Evolutionary conservation across 257 asterid genomes (phyloP).

Genomic region (Cynanchum wilfordii): DNA sequence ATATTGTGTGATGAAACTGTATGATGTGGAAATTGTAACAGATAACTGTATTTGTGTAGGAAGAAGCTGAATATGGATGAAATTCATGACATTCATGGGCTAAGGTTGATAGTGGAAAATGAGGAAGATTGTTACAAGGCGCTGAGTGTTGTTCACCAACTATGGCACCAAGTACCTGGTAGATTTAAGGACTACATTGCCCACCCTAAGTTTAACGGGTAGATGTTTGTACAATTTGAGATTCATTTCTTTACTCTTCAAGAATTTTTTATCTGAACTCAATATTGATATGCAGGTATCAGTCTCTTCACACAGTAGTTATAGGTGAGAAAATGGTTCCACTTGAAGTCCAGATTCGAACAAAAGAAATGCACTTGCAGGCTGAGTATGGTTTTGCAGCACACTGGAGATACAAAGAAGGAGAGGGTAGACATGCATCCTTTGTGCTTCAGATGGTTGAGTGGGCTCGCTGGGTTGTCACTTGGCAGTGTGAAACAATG

Average conservation of each 20-base stretch:
- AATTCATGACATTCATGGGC: slow-evolving; percentile 86
- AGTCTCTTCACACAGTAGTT: slow-evolving; percentile 86
- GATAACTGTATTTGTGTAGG: slow-evolving; percentile 35
- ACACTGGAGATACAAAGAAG: slow-evolving; percentile 98
- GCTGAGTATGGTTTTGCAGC: slow-evolving; percentile 99
- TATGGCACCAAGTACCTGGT: slow-evolving; percentile 84
- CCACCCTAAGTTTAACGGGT: slow-evolving; percentile 85
- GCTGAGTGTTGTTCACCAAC: slow-evolving; percentile 56
- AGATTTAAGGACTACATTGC: slow-evolving; percentile 84
- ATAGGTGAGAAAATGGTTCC: slow-evolving; percentile 68
- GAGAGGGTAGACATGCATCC: slow-evolving; percentile 67
- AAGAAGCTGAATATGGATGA: slow-evolving; percentile 85
- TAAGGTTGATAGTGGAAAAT: slow-evolving; percentile 79
- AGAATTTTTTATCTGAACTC: slow-evolving; percentile 15
- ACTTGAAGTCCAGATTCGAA: slow-evolving; percentile 89
- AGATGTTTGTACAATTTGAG: slow-evolving; percentile 19
- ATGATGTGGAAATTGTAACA: background rate
- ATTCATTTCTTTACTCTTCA: background rate
- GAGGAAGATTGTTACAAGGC: slow-evolving; percentile 93
- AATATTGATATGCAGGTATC: slow-evolving; percentile 48
- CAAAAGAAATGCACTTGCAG: slow-evolving; percentile 95
- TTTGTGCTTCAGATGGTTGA: slow-evolving; percentile 95
- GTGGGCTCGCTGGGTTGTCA: slow-evolving; percentile 98
- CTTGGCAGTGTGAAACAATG: slow-evolving; percentile 95
- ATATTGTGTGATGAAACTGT: background rate